These are phyloP conservation scores for Pseudogymnoascus sp. DNA, from an alignment of 2,329 filamentous ascomycete species.

Conservation along the genomic window DNA sequence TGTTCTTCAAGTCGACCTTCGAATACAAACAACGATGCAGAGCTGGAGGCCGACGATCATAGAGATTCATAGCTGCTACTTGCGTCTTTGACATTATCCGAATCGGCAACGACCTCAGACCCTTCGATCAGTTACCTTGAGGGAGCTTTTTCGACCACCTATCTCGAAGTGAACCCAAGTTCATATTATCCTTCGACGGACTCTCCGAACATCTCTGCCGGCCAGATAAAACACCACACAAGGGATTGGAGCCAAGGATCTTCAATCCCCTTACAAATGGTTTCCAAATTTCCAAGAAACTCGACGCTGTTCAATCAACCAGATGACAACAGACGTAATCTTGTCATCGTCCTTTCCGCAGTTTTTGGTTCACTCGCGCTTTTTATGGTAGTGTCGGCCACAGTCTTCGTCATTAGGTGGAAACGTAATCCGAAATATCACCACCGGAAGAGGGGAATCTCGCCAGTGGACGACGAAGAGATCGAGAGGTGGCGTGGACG, in stretches of 20 bases:
- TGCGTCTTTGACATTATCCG: not conserved
- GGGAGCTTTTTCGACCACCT: not conserved
- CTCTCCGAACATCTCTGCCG: not conserved
- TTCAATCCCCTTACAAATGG: slow-evolving; percentile 1
- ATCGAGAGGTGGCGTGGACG: slow-evolving; percentile 49
- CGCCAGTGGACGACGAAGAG: slow-evolving; percentile 56
- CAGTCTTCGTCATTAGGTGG: not conserved
- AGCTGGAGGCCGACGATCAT: not conserved
- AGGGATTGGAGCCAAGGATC: slow-evolving; percentile 1
- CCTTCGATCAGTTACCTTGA: not conserved
- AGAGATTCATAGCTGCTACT: not conserved
- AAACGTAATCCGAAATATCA: slow-evolving; percentile 1
- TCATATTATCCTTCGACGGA: not conserved
- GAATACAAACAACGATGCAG: not conserved
- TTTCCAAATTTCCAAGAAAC: not conserved
- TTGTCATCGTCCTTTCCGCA: not conserved
- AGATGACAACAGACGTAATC: not conserved
- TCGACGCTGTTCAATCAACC: not conserved
- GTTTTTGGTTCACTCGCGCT: not conserved
- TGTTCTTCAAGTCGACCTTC: not conserved
- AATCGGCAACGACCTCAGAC: not conserved
- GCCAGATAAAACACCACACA: not conserved
- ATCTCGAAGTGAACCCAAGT: not conserved
- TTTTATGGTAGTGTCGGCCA: not conserved
- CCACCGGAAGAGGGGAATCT: slow-evolving; percentile 37